Conservation (phyloP, 176 grass and related monocot genomes). For the Pontederia paniculata region DNA sequence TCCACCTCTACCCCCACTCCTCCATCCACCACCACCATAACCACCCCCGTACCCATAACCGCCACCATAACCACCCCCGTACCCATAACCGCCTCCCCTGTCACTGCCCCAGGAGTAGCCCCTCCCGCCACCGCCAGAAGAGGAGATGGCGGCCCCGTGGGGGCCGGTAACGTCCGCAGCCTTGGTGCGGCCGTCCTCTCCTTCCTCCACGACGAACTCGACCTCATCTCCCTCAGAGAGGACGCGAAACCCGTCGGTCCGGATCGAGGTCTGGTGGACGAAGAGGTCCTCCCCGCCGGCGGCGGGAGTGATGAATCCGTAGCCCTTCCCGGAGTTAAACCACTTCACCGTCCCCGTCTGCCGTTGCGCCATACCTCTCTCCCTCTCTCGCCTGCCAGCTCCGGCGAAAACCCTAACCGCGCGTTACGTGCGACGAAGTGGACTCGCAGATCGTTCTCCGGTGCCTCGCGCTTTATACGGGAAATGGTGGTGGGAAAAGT, state of each 20-base stretch:
- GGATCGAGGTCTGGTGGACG: conserved; percentile 27
- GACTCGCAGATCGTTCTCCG: too few species aligned
- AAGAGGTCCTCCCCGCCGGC: conserved; percentile 21
- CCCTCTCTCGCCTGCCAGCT: background rate
- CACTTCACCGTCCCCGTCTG: conserved; percentile 23
- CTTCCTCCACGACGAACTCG: conserved; percentile 18
- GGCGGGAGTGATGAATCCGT: conserved; percentile 24
- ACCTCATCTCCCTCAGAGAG: conserved; percentile 23
- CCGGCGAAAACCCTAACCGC: background rate
- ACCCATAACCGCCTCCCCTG: conserved; percentile 7
- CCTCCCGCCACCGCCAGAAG: background rate
- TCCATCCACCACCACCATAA: conserved; percentile 4
- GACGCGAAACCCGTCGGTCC: conserved; percentile 11
- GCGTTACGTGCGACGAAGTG: too few species aligned
- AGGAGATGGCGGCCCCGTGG: conserved; percentile 6
- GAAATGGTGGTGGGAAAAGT: too few species aligned
- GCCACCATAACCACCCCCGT: conserved; percentile 5
- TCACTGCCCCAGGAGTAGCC: background rate
- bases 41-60: conserved; percentile 12
- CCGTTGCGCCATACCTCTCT: conserved; percentile 13
- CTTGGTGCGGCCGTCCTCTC: conserved; percentile 23
- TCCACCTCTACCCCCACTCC: conserved; percentile 4
- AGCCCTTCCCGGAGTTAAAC: conserved; percentile 21
- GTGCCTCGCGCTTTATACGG: too few species aligned
- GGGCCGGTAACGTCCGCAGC: conserved; percentile 21